Percentiles rank a stretch among this genome's conserved stretches.
These are phyloP conservation scores for Fusarium lyarnte DNA, from an alignment of 2,329 filamentous ascomycete genomes.

Conservation along the genomic window DNA sequence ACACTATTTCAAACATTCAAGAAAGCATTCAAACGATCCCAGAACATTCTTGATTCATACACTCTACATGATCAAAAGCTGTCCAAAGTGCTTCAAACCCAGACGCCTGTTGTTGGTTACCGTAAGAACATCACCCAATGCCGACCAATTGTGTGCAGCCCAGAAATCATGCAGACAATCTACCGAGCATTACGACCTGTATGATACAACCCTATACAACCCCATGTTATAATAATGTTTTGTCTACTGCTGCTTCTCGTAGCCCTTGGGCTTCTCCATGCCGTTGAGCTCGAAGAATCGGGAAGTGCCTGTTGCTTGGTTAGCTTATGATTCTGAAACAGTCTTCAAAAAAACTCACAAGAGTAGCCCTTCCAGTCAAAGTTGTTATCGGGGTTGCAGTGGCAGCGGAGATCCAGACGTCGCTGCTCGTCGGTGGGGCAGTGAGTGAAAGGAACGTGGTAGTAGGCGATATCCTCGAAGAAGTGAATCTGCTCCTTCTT, in stretches of 20 bases:
- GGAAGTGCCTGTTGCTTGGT: conserved; percentile 63
- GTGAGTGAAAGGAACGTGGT: conserved; percentile 97
- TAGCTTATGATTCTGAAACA: background rate
- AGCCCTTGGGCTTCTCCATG: conserved; percentile 84
- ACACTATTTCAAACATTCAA: conserved; percentile 35
- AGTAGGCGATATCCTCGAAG: conserved; percentile 99
- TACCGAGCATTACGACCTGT: conserved; percentile 37
- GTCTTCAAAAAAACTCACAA: conserved; percentile 67
- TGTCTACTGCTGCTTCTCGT: conserved; percentile 72
- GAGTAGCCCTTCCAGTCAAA: conserved; percentile 99
- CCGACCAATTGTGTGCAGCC: conserved; percentile 33
- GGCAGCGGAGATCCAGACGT: conserved; percentile 85
- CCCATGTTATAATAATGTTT: background rate
- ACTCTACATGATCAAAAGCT: conserved; percentile 43
- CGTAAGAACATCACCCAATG: conserved; percentile 34
- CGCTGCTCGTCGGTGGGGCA: conserved; percentile 91
- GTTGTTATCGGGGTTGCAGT: conserved; percentile 95
- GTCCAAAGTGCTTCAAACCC: conserved; percentile 43
- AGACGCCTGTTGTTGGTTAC: conserved; percentile 42
- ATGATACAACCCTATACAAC: conserved; percentile 29
- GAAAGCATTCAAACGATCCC: conserved; percentile 31
- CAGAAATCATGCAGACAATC: conserved; percentile 33
- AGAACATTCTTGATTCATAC: conserved; percentile 40
- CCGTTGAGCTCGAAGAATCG: conserved; percentile 87
- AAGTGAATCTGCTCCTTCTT: conserved; percentile 97